Percentiles rank a stretch among this genome's conserved stretches.
These are phyloP conservation scores for Fusarium praegraminearum DNA, from an alignment of 2,329 filamentous ascomycete genomes.

Conservation along the genomic window DNA sequence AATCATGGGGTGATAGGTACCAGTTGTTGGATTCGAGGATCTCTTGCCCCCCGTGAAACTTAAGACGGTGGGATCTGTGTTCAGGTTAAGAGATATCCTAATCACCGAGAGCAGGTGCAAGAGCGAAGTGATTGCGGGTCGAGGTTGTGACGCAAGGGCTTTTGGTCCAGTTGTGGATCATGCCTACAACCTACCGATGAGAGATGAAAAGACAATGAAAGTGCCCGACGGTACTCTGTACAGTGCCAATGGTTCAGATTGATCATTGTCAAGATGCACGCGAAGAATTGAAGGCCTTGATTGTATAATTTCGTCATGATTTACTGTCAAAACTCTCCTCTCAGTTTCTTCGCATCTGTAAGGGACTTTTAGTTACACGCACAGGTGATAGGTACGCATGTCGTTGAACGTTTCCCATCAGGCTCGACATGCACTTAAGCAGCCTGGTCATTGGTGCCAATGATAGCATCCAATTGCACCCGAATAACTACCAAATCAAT, in stretches of 20 bases:
- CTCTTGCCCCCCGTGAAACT: slow-evolving; percentile 1
- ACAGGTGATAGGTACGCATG: not conserved
- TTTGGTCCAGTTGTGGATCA: slow-evolving; percentile 34
- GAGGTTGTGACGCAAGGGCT: slow-evolving; percentile 42
- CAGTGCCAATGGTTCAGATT: not conserved
- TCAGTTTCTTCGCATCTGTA: slow-evolving; percentile 14
- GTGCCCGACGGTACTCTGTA: not conserved
- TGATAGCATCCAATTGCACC: not conserved
- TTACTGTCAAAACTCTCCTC: not conserved
- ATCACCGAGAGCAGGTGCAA: slow-evolving; percentile 20
- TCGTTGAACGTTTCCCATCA: slow-evolving; percentile 6
- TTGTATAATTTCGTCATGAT: not conserved
- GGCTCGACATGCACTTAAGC: not conserved
- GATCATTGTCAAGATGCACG: not conserved
- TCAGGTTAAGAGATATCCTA: slow-evolving; percentile 3
- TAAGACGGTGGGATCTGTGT: slow-evolving; percentile 9
- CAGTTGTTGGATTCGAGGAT: not conserved
- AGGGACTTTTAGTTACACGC: slow-evolving; percentile 7
- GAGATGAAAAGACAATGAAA: slow-evolving; percentile 4
- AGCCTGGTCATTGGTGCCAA: not conserved
- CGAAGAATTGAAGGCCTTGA: not conserved
- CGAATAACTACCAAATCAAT: not conserved
- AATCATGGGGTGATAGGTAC: slow-evolving; percentile 10
- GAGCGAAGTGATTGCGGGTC: slow-evolving; percentile 29
- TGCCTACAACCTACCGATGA: not conserved